Percentiles rank a stretch among this genome's conserved stretches.
Conservation (phyloP, 441 rosid species). For the Gossypium schwendimanii region DNA sequence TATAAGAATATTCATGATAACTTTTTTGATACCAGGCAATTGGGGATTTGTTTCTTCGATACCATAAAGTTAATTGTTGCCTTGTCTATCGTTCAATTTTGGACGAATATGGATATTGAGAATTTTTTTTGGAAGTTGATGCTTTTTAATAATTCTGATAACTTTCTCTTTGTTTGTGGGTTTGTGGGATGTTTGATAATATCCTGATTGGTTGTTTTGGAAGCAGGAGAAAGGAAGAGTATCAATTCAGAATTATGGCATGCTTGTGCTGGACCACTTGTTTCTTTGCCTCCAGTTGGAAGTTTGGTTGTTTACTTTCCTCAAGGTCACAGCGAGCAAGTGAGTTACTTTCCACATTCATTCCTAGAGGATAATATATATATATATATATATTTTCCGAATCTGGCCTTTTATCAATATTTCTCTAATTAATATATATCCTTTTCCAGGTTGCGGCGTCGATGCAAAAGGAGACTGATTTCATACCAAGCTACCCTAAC, state of each 20-base stretch:
- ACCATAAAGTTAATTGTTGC: neutral
- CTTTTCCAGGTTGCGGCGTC: conserved; percentile 77
- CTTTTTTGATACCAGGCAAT: neutral
- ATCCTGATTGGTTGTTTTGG: conserved; percentile 18
- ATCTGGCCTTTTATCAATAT: conserved; percentile 13
- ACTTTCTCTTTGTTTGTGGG: neutral
- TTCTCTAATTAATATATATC: neutral
- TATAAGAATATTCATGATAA: neutral
- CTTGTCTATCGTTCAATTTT: neutral
- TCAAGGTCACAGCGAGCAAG: conserved; percentile 99
- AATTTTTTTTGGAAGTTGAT: neutral
- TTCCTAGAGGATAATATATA: conserved; percentile 11
- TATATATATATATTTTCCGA: neutral
- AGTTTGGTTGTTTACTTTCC: conserved; percentile 97
- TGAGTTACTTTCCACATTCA: conserved; percentile 23
- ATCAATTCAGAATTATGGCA: conserved; percentile 95
- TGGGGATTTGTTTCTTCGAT: neutral
- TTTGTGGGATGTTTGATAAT: neutral
- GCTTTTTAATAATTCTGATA: neutral
- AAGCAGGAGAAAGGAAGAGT: conserved; percentile 66
- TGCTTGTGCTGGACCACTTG: conserved; percentile 97
- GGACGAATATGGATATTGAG: neutral
- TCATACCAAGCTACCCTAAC: conserved; percentile 83
- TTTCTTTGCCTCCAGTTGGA: conserved; percentile 84
- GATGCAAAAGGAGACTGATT: conserved; percentile 85